phyloP scores from a whole-genome alignment of 768 basidiomycete species.

The Termitomyces sp. region DNA sequence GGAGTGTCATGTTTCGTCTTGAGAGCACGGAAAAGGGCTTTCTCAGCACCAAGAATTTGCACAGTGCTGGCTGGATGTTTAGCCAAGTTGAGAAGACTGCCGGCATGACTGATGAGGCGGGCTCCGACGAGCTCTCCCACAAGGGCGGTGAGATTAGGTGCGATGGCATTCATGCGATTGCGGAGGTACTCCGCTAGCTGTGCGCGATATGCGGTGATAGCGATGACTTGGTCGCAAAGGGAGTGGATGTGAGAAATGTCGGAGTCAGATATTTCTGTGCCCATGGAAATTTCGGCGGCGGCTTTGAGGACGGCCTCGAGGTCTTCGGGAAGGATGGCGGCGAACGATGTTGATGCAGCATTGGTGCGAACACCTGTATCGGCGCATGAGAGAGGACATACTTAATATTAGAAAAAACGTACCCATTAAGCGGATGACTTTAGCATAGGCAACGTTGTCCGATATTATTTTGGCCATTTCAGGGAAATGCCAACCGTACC shows the following conservation, averaged over 20 bases:
- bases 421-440: constrained; percentile 91
- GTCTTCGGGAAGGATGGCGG: constrained; percentile 92
- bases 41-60: constrained; percentile 97
- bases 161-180: constrained; percentile 98
- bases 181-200: constrained; percentile 96
- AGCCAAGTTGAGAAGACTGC: constrained; percentile 89
- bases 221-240: constrained; percentile 97
- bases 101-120: constrained; percentile 91
- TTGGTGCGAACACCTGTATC: constrained; percentile 88
- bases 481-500: constrained; percentile 99
- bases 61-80: constrained; percentile 99
- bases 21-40: constrained; percentile 94
- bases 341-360: constrained; percentile 81
- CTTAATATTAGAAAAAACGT: constrained; percentile 19
- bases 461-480: constrained; percentile 98
- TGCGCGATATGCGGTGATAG: constrained; percentile 90
- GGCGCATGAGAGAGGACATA: background rate
- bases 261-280: constrained; percentile 96
- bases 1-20: constrained; percentile 99
- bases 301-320: constrained; percentile 93
- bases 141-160: constrained; percentile 91
- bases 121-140: constrained; percentile 94
- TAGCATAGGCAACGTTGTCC: constrained; percentile 97
- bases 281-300: constrained; percentile 98
- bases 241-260: constrained; percentile 97